Conservation (phyloP, 345 rosid species). For the Anacardium occidentale region DNA sequence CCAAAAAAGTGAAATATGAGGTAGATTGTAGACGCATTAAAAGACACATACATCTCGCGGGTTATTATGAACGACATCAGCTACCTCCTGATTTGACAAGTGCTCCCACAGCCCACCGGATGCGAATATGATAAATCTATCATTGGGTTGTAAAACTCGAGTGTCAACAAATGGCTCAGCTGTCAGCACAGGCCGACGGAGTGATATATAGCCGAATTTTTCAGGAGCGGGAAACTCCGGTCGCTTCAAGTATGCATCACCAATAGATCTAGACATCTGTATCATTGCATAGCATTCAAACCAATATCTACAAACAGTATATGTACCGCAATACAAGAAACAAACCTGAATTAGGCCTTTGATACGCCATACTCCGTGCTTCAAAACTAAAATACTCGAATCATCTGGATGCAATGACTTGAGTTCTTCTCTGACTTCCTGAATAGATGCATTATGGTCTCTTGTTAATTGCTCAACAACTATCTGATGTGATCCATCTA, state of each 20-base stretch:
- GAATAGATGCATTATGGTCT: constrained; percentile 83
- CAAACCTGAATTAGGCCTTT: constrained; percentile 97
- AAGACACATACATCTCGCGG: constrained; percentile 61
- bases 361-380: constrained; percentile 92
- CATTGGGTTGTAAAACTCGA: constrained; percentile 63
- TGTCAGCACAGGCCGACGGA: constrained; percentile 74
- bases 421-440: constrained; percentile 89
- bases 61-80: constrained; percentile 58
- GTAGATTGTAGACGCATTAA: not conserved
- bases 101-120: constrained; percentile 98
- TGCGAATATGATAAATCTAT: constrained; percentile 83
- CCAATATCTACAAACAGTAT: too few relatives aligned
- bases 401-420: constrained; percentile 85
- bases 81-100: constrained; percentile 80
- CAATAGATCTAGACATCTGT: constrained; percentile 92
- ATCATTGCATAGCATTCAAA: constrained; percentile 6
- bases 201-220: constrained; percentile 66
- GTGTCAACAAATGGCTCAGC: constrained; percentile 69
- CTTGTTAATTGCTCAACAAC: constrained; percentile 77
- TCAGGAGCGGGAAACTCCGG: constrained; percentile 88
- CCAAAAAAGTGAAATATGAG: not conserved
- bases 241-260: constrained; percentile 89
- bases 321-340: not conserved
- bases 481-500: constrained; percentile 58
- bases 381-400: constrained; percentile 68